phyloP scores from a whole-genome alignment of 169 alveolate genomes.

The Cryptosporidium sp. region DNA sequence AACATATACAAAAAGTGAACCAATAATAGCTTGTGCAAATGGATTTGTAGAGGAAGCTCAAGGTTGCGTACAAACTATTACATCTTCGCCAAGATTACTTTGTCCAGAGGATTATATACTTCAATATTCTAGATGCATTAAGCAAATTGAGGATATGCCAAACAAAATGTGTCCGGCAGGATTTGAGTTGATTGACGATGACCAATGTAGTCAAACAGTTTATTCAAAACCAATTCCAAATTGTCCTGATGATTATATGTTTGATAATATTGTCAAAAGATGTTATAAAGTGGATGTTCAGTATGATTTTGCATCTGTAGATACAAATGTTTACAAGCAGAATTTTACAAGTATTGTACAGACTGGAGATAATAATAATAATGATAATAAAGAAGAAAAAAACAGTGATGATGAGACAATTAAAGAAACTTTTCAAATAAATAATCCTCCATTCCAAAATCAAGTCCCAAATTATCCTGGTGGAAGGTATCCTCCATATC shows the following conservation, averaged over 20 bases:
- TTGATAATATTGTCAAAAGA: conserved; percentile 64
- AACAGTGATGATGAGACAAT: not conserved
- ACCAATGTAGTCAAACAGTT: conserved; percentile 65
- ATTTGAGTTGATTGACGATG: conserved; percentile 64
- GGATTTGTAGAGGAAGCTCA: conserved; percentile 66
- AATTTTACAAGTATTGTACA: conserved; percentile 49
- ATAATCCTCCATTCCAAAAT: conserved; percentile 9
- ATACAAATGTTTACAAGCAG: conserved; percentile 29
- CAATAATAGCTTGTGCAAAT: conserved; percentile 66
- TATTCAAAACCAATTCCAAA: conserved; percentile 67
- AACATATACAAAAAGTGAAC: conserved; percentile 70
- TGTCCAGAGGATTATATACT: conserved; percentile 71
- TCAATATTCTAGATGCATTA: conserved; percentile 71
- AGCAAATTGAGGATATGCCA: conserved; percentile 72
- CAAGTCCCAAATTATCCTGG: not conserved
- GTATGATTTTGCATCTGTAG: conserved; percentile 66
- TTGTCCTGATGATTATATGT: conserved; percentile 66
- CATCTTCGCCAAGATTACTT: conserved; percentile 45
- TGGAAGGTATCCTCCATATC: conserved; percentile 49
- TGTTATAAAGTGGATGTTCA: conserved; percentile 65
- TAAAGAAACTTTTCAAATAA: not conserved
- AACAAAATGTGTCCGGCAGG: conserved; percentile 73
- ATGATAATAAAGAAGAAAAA: not conserved
- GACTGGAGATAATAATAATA: not conserved
- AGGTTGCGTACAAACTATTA: conserved; percentile 54